These are phyloP conservation scores for Ophiostoma sp. DNA, from an alignment of 2,329 filamentous ascomycete genomes.

Conservation along the genomic window DNA sequence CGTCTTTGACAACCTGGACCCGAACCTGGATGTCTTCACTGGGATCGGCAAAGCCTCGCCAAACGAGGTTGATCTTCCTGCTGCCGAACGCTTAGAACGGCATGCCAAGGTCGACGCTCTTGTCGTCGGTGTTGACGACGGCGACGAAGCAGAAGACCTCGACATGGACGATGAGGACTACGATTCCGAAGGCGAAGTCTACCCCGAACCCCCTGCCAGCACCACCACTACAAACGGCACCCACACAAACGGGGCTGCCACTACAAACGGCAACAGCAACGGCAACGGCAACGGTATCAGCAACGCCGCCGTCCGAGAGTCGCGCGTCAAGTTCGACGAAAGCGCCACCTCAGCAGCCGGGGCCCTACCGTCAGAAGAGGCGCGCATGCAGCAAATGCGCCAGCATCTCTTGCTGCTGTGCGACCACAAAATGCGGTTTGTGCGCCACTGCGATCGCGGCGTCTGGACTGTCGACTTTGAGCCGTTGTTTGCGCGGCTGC, in stretches of 20 bases:
- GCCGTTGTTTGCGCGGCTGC: slow-evolving; percentile 63
- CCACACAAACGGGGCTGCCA: slow-evolving; percentile 3
- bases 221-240: slow-evolving; percentile 12
- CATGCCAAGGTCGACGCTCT: slow-evolving; percentile 29
- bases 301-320: background rate
- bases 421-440: slow-evolving; percentile 63
- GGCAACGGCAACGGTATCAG: slow-evolving; percentile 27
- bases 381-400: slow-evolving; percentile 56
- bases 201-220: background rate
- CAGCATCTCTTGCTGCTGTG: slow-evolving; percentile 68
- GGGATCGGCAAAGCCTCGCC: slow-evolving; percentile 53
- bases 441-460: slow-evolving; percentile 62
- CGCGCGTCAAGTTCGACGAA: slow-evolving; percentile 48
- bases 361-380: slow-evolving; percentile 31
- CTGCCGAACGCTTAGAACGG: slow-evolving; percentile 44
- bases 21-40: slow-evolving; percentile 47
- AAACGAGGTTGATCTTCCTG: slow-evolving; percentile 43
- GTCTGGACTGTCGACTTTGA: slow-evolving; percentile 82
- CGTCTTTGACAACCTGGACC: slow-evolving; percentile 50
- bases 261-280: slow-evolving; percentile 23
- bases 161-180: slow-evolving; percentile 29
- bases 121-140: slow-evolving; percentile 29
- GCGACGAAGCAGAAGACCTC: slow-evolving; percentile 35
- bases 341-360: slow-evolving; percentile 25
- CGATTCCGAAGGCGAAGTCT: slow-evolving; percentile 30